Base-by-base conservation (phyloP, 2,329 filamentous ascomycete species). In the Clarireedia hainanense region DNA sequence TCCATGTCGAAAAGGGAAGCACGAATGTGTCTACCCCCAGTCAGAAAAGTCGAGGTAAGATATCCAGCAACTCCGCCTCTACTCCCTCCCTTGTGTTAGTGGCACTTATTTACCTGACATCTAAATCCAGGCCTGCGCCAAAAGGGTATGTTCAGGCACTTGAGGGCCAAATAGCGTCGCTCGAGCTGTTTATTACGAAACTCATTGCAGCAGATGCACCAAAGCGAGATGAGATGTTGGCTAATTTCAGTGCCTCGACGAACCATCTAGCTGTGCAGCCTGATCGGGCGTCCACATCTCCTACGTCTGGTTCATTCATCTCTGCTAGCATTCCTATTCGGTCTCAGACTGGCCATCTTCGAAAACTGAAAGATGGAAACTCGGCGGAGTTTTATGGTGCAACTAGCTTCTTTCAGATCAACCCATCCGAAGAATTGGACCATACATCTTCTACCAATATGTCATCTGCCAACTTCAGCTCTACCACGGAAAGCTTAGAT, bases 301-400 rank as follows among this genome's bases (percentile, higher is more conserved):
- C 40, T 15, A 47, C 51, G 6, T 2, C 20, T 15, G 36, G 61
- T 47, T 27, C 56, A 24, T 30, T 57, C 52, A 26, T 61, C 57
- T n/a, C 62, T 2, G 47, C 48, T 7, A 47, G 17, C 6, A 46
- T 68, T 20, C 57, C 69, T n/a, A 66, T 66, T 23, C 63, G 66
- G 10, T 64, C 65, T 12, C 62, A 67, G 26, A 65, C 72, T 24
- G 71, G 74, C 4, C 72, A 73, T 17, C 66, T 75, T 48, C 68
- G 70, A 36, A 72, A 69, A 56, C 64, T 67, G 6, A 64, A 65
- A 48, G 69, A 70, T 40, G 72, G 73, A 17, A 73, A 70, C 40
- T 69, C 72, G 5, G 67, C 73, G 3, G 74, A 76, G 56, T 78
- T 77, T 65, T 78, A 75, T 63, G 75, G 76, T 6, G 71, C 74